Evolutionary conservation across 495 filamentous ascomycete genomes (phyloP).

Genomic region (Annulohypoxylon nitens): DNA sequence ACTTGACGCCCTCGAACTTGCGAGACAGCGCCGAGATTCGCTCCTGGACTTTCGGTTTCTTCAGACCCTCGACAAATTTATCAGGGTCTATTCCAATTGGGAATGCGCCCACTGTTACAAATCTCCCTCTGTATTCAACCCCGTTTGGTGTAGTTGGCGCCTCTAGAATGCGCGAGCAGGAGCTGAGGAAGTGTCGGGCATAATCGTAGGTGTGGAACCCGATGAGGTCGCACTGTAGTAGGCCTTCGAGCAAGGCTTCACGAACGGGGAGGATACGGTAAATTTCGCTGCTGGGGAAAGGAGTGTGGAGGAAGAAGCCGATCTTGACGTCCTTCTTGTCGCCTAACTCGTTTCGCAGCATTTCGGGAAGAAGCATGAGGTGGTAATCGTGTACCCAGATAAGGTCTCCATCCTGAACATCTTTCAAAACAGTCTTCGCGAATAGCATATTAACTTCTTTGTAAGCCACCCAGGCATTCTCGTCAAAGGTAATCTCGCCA

Average conservation of each 20-base stretch:
- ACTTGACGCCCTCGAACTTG: constrained; percentile 86
- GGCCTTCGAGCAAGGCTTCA: constrained; percentile 81
- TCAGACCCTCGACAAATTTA: constrained; percentile 88
- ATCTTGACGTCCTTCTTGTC: constrained; percentile 86
- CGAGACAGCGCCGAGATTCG: constrained; percentile 82
- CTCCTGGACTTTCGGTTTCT: constrained; percentile 81
- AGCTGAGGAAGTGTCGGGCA: constrained; percentile 87
- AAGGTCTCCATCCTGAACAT: constrained; percentile 81
- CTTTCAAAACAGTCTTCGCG: constrained; percentile 78
- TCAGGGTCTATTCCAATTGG: constrained; percentile 97
- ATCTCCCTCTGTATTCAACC: constrained; percentile 80
- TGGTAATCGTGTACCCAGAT: constrained; percentile 99
- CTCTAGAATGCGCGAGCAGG: constrained; percentile 84
- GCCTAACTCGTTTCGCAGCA: constrained; percentile 82
- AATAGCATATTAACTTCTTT: constrained; percentile 87
- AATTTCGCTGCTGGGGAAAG: constrained; percentile 93
- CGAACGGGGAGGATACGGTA: constrained; percentile 91
- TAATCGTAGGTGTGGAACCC: constrained; percentile 98
- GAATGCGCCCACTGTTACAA: constrained; percentile 83
- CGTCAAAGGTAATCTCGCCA: constrained; percentile 91
- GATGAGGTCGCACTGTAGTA: constrained; percentile 87
- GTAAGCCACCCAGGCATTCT: constrained; percentile 89
- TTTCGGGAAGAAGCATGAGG: constrained; percentile 87
- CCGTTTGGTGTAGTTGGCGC: constrained; percentile 83
- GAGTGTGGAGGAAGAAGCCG: constrained; percentile 95